Evolutionary conservation across 495 filamentous ascomycete genomes (phyloP), one percentile per base, ranked within the genome.

Genomic region (Immersiella caudata): DNA sequence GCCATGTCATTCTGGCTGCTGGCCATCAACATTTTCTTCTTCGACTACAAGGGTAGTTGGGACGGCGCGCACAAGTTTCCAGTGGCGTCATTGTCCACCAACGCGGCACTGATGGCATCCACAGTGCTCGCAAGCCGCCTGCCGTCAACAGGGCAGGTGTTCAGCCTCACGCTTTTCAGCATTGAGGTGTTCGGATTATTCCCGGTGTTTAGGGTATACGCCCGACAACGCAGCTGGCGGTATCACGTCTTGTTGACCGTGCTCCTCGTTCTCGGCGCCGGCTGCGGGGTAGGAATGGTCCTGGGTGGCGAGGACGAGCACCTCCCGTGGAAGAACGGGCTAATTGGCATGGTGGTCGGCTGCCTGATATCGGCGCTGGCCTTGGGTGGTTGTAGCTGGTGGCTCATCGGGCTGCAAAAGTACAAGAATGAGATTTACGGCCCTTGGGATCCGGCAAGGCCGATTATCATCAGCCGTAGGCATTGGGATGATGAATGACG

Each of bases 351-450:
- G 49, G 75, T 97, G 6, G 91, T 94, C 6, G 85, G 86, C 24
- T 76, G 91, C 56, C 72, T 90, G 36, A 91, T 89, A 2, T 85
- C 87, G 2, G 73, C 79, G 1, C 70, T 96, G 33, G 89, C 87
- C 1, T 96, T 97, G 92, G 95, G 94, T 2, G 90, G 92, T 51
- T 97, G 94, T 75, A 94, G 91, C 71, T 97, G 93, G 94, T 98
- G 96, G 96, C 80, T 99, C 65, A 98, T 99, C 74, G 91, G 92
- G 56, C 78, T 99, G 76, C 95, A 99, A 79, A 94, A 94, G 81
- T 99, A 97, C 78, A 99, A 99, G 85, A 98, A 98, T 79, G 95
- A 97, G 76, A 97, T 99, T 65, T 92, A 92, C 73, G 95, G 95
- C 33, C 95, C 95, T 3, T 99, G 95, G 95, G 95, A 99, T 83